Conservation (phyloP, 345 rosid genomes). For the Trapa incisa region DNA sequence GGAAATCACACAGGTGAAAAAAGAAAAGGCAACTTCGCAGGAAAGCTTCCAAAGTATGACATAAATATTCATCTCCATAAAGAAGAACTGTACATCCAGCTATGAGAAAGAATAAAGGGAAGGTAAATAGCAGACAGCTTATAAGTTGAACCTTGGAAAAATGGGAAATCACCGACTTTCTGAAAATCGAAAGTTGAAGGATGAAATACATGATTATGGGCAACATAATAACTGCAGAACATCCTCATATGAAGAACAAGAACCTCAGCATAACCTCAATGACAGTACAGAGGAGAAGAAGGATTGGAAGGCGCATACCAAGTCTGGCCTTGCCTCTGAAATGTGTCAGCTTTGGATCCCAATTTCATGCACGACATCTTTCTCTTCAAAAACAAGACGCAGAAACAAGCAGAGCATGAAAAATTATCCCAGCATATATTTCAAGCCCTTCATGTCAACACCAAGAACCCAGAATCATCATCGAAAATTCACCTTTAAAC, state of each 20-base stretch:
- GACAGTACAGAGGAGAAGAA: neutral
- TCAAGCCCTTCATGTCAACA: neutral
- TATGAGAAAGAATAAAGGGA: too few relatives aligned
- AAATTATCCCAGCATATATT: too few relatives aligned
- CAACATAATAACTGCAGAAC: neutral
- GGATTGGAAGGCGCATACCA: constrained; percentile 38
- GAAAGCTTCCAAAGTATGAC: neutral
- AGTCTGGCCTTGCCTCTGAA: constrained; percentile 91
- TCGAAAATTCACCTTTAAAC: constrained; percentile 5
- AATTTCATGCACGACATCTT: constrained; percentile 84
- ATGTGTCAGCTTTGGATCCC: constrained; percentile 90
- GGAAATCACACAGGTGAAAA: neutral
- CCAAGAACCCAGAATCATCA: neutral
- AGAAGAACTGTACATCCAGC: neutral
- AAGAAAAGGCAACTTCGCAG: neutral
- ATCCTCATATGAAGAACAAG: neutral
- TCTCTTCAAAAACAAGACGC: constrained; percentile 1
- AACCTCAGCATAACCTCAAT: neutral
- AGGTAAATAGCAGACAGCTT: neutral
- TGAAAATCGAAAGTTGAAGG: too few relatives aligned
- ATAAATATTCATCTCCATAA: neutral
- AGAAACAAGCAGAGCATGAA: neutral
- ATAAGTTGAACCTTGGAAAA: too few relatives aligned
- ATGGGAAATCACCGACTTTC: too few relatives aligned
- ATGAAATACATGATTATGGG: neutral